Percentiles rank a stretch among this genome's conserved stretches.
Conservation (phyloP, 768 basidiomycete genomes). For the Suillus plorans region DNA sequence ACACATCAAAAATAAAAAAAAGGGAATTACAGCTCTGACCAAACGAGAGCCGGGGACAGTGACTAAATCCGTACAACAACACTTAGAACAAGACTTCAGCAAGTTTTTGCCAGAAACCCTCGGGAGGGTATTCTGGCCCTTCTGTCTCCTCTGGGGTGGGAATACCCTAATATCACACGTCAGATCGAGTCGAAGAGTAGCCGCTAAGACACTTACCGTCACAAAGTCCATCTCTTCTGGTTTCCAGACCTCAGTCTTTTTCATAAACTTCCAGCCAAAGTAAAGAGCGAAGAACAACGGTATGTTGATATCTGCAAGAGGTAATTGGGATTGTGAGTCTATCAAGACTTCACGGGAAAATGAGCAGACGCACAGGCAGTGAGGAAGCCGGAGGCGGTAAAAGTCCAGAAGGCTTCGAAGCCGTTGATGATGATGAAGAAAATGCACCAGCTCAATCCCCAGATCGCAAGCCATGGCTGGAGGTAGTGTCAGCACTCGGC, state of each 20-base stretch:
- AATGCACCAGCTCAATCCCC: conserved; percentile 63
- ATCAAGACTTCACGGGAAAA: not conserved
- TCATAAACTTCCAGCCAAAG: conserved; percentile 21
- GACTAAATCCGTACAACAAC: not conserved
- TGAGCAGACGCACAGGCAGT: conserved; percentile 38
- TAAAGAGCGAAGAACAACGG: conserved; percentile 21
- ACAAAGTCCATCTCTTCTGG: conserved; percentile 69
- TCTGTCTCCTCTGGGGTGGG: conserved; percentile 14
- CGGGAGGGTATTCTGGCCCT: conserved; percentile 10
- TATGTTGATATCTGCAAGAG: conserved; percentile 33
- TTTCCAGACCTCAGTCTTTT: conserved; percentile 41
- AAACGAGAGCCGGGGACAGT: not conserved
- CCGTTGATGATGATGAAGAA: conserved; percentile 62
- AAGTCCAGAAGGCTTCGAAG: conserved; percentile 59
- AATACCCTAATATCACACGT: conserved; percentile 6
- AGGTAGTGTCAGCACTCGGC: conserved; percentile 10
- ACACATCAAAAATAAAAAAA: not conserved
- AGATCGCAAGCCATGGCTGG: conserved; percentile 59
- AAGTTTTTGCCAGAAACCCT: conserved; percentile 10
- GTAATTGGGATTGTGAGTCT: not conserved
- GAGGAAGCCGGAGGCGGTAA: conserved; percentile 52
- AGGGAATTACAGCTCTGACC: not conserved
- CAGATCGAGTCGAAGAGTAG: not conserved
- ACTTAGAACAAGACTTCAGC: conserved; percentile 11
- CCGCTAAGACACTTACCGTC: conserved; percentile 43